Percentiles rank a stretch among this genome's conserved stretches.
These are phyloP conservation scores for Suillus placidus DNA, from an alignment of 768 basidiomycete species.

Conservation along the genomic window DNA sequence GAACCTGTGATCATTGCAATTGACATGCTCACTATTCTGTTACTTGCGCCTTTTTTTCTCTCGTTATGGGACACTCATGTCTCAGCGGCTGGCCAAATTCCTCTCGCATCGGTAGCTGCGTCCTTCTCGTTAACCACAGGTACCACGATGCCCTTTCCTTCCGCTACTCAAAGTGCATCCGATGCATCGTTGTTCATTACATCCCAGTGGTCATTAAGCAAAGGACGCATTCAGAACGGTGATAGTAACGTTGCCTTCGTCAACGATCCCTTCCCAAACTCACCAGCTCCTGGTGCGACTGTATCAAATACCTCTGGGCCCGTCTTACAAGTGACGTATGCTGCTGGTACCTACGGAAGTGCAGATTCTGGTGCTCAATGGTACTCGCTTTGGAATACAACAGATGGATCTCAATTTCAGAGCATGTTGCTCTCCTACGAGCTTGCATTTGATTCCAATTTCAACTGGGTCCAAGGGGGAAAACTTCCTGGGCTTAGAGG, in stretches of 20 bases:
- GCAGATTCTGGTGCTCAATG: conserved; percentile 69
- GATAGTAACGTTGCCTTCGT: conserved; percentile 62
- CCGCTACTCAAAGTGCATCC: conserved; percentile 52
- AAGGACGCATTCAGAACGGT: conserved; percentile 62
- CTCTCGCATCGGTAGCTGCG: conserved; percentile 42
- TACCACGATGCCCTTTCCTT: conserved; percentile 67
- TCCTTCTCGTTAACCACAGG: conserved; percentile 59
- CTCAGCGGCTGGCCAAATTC: conserved; percentile 8
- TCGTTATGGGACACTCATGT: conserved; percentile 1
- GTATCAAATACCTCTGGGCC: conserved; percentile 34
- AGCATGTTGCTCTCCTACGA: conserved; percentile 78
- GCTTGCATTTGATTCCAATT: conserved; percentile 65
- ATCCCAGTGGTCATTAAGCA: conserved; percentile 62
- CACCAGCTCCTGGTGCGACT: conserved; percentile 38
- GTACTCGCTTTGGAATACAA: conserved; percentile 67
- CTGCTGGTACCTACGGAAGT: conserved; percentile 59
- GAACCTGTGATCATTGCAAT: neutral
- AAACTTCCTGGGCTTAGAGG: conserved; percentile 80
- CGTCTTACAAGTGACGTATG: conserved; percentile 65
- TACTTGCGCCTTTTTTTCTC: neutral
- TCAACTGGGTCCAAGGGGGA: conserved; percentile 74
- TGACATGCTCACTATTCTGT: neutral
- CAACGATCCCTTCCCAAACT: conserved; percentile 63
- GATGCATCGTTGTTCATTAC: conserved; percentile 55
- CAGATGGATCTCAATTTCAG: conserved; percentile 56